Evolutionary conservation across 257 asterid genomes (phyloP).

Genomic region (Linaria vulgaris): DNA sequence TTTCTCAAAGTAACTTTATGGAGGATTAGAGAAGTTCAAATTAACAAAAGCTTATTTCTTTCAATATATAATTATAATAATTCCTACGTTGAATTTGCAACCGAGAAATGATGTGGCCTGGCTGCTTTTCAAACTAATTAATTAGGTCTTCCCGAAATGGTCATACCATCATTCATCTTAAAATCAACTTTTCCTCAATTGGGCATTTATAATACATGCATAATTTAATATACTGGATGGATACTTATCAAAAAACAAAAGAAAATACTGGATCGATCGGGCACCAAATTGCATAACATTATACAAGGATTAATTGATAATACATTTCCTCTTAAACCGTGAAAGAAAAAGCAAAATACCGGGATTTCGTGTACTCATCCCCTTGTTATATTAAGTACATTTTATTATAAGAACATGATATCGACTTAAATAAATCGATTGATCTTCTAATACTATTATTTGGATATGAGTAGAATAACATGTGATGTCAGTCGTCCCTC

Average conservation of each 20-base stretch:
- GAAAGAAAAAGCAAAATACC: no score
- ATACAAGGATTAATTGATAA: no score
- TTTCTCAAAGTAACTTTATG: conserved; percentile 37
- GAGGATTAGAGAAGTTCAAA: not conserved
- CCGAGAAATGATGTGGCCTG: conserved; percentile 40
- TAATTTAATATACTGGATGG: not conserved
- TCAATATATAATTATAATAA: not conserved
- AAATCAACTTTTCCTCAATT: conserved; percentile 25
- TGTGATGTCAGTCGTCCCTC: no score
- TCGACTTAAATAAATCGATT: no score
- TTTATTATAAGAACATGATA: no score
- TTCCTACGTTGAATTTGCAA: conserved; percentile 35
- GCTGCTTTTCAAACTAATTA: conserved; percentile 29
- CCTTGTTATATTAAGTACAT: no score
- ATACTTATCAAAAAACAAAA: no score
- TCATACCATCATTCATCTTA: conserved; percentile 38
- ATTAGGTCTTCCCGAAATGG: conserved; percentile 44
- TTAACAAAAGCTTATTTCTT: conserved; percentile 16
- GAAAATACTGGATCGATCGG: not conserved
- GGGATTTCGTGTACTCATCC: no score
- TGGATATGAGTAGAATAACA: no score
- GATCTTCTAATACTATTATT: no score
- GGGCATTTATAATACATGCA: not conserved
- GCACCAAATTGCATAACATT: no score
- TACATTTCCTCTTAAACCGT: no score